Evolutionary conservation across 2,329 filamentous ascomycete species (phyloP), one percentile per base, ranked within the genome.

Genomic region (Fusarium nanum): DNA sequence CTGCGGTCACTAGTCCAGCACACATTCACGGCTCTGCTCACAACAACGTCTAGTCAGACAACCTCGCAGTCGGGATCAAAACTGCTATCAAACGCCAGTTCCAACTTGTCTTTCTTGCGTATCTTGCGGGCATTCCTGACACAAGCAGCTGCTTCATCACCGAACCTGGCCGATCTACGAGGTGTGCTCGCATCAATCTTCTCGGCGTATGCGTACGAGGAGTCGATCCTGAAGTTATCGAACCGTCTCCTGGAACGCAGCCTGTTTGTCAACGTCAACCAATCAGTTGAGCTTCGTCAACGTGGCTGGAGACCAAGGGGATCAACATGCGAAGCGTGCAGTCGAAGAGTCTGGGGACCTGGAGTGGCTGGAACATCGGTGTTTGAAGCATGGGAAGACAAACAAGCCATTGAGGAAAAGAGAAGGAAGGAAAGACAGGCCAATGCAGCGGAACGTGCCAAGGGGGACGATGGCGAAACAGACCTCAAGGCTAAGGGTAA

Each of bases 191-290:
- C 89, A 2, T 96, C 94, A 14, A 95, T 99, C 58, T 98, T 99
- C 81, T 90, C 95, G 0, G 95, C 96, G 0, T 99, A 99, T 78
- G 91, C 94, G 1, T 98, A 98, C 77, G 96, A 99, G 79, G 93
- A 95, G 78, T 94, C 92, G 1, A 92, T 99, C 18, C 86, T 99
- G 22, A 86, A 88, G 3, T 87, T 99, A 5, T 93, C 96, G 1
- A 97, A 95, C 77, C 87, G 91, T 6, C 89, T 99, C 59, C 85
- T 99, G 0, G 94, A 97, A 68, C 91, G 93, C 72, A 96, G 96
- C 75, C 85, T 97, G 8, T 99, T 98, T 75, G 88, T 92, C 42
- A 91, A 93, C 69, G 93, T 99, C 37, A 85, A 89, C 45, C 88
- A 92, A 72, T 91, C 93, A 7, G 89, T 92, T 10, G 85, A 87